These are phyloP conservation scores for Corinectria fuckeliana DNA, from an alignment of 2,329 filamentous ascomycete genomes.

Conservation along the genomic window DNA sequence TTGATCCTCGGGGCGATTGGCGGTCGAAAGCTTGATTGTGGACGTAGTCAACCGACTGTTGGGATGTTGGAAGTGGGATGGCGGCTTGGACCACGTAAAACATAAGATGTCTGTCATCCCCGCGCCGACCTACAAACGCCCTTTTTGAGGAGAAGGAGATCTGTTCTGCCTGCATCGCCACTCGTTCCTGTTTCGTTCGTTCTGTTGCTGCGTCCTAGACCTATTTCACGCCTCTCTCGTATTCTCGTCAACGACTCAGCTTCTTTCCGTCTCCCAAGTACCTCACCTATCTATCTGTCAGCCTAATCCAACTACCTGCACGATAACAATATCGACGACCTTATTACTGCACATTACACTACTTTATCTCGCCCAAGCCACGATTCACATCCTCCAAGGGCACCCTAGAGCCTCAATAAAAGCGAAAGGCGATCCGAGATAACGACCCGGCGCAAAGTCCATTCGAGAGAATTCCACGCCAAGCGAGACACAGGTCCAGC, in stretches of 20 bases:
- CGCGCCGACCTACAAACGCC: neutral
- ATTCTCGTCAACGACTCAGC: neutral
- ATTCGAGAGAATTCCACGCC: constrained; percentile 1
- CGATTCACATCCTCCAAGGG: constrained; percentile 9
- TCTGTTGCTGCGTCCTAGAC: neutral
- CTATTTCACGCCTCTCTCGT: constrained; percentile 1
- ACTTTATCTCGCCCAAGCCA: constrained; percentile 5
- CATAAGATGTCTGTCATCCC: constrained; percentile 15
- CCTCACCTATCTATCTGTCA: neutral
- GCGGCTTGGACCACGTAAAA: constrained; percentile 1
- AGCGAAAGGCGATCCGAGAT: neutral
- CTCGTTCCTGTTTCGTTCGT: constrained; percentile 16
- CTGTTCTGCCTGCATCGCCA: constrained; percentile 1
- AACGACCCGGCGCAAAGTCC: constrained; percentile 4
- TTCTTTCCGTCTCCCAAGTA: neutral
- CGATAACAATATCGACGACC: constrained; percentile 7
- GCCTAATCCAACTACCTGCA: constrained; percentile 2
- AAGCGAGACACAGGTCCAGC: constrained; percentile 4
- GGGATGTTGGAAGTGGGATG: constrained; percentile 4
- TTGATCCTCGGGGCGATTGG: constrained; percentile 2
- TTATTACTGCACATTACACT: constrained; percentile 1
- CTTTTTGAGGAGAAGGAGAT: neutral
- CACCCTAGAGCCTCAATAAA: neutral
- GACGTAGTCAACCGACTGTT: neutral
- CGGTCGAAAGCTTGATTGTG: constrained; percentile 6